phyloP scores from a whole-genome alignment of 2,329 filamentous ascomycete species.

The Aspergillus pseudoterreus region DNA sequence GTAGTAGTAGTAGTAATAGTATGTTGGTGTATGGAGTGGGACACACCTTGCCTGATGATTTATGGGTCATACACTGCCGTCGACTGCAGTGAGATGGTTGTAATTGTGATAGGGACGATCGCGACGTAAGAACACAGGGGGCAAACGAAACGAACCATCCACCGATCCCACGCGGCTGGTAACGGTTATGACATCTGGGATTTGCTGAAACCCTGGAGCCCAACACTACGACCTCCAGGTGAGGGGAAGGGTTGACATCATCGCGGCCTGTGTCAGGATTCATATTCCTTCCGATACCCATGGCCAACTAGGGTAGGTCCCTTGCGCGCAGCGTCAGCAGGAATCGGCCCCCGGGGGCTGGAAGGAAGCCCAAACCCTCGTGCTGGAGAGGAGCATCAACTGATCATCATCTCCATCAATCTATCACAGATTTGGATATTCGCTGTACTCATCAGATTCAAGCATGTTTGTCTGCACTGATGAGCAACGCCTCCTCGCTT shows the following conservation, averaged over 20 bases:
- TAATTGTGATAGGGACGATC: background rate
- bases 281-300: background rate
- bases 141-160: background rate
- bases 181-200: background rate
- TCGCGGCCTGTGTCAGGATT: background rate
- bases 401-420: background rate
- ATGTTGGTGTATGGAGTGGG: conserved; percentile 4
- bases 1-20: background rate
- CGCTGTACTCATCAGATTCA: background rate
- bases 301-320: too few species aligned
- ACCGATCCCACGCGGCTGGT: background rate
- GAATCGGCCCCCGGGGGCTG: background rate
- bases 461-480: background rate
- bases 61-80: background rate
- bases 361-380: background rate
- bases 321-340: too few species aligned
- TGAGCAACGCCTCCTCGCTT: background rate
- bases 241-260: background rate
- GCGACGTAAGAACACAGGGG: background rate
- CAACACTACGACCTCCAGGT: background rate
- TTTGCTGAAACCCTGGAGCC: background rate
- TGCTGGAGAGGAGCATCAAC: background rate
- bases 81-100: background rate
- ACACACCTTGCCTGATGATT: background rate
- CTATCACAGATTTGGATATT: background rate